Conservation (phyloP, 2,329 filamentous ascomycete species). For the Onygenales sp. region DNA sequence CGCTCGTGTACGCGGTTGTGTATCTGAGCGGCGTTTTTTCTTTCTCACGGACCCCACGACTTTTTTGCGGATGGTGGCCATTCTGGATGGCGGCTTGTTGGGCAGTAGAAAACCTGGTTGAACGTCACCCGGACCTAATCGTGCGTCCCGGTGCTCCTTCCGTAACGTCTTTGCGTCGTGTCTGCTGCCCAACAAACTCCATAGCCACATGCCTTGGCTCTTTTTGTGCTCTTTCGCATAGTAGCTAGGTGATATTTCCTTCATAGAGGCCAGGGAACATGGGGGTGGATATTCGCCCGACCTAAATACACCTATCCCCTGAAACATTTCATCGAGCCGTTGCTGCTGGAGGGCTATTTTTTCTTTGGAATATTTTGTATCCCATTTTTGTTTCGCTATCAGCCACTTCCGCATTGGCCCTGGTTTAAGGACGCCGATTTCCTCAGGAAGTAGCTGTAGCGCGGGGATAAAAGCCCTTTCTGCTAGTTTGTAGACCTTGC, state of each 20-base stretch:
- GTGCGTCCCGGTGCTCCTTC: background rate
- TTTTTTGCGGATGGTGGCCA: background rate
- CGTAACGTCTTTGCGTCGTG: slow-evolving; percentile 68
- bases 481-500: slow-evolving; percentile 59
- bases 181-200: slow-evolving; percentile 80
- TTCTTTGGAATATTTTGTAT: slow-evolving; percentile 58
- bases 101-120: background rate
- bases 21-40: background rate
- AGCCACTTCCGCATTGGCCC: slow-evolving; percentile 79
- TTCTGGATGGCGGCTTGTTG: background rate
- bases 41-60: background rate
- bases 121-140: background rate
- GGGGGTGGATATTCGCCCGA: slow-evolving; percentile 70
- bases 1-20: background rate
- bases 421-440: slow-evolving; percentile 71
- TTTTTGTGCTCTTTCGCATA: slow-evolving; percentile 48
- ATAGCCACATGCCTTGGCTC: slow-evolving; percentile 70
- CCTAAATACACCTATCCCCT: slow-evolving; percentile 61
- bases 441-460: slow-evolving; percentile 52
- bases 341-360: slow-evolving; percentile 65
- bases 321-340: slow-evolving; percentile 61
- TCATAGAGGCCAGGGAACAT: slow-evolving; percentile 61
- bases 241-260: slow-evolving; percentile 30
- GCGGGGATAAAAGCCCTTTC: slow-evolving; percentile 55
- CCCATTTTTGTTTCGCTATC: slow-evolving; percentile 60